Conservation (phyloP, 2,329 filamentous ascomycete species). For the Pseudocercospora fuligena region DNA sequence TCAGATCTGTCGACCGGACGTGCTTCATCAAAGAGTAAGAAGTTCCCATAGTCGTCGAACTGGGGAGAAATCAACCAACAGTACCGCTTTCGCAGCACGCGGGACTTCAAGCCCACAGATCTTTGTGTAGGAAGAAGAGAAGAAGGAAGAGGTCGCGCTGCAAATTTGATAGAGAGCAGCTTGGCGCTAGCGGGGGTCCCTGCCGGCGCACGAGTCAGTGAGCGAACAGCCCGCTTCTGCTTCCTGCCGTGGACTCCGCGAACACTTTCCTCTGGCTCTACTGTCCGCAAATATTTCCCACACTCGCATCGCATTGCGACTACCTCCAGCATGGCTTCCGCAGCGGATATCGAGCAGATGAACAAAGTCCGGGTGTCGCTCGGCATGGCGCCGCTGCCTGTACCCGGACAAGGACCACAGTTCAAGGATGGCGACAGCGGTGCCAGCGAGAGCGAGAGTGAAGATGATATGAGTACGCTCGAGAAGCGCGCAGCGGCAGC, state of each 20-base stretch:
- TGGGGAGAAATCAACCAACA: conserved; percentile 80
- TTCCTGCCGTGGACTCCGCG: background rate
- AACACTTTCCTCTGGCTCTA: background rate
- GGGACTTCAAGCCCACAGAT: conserved; percentile 67
- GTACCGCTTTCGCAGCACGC: conserved; percentile 40
- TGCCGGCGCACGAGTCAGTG: background rate
- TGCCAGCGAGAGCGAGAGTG: conserved; percentile 44
- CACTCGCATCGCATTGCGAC: background rate
- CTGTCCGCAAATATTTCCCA: background rate
- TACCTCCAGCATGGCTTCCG: conserved; percentile 35
- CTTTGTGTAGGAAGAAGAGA: conserved; percentile 59
- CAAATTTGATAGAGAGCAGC: conserved; percentile 14
- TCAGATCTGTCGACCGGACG: conserved; percentile 96
- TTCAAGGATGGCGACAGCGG: conserved; percentile 57
- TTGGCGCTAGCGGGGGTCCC: conserved; percentile 12
- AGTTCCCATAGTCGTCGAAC: conserved; percentile 89
- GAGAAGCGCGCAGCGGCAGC: conserved; percentile 76
- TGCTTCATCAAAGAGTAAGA: conserved; percentile 68
- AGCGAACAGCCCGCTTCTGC: background rate
- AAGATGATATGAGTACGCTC: conserved; percentile 76
- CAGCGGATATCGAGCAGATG: conserved; percentile 83
- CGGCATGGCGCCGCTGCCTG: conserved; percentile 86
- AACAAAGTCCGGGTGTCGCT: conserved; percentile 89
- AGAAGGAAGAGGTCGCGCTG: conserved; percentile 35
- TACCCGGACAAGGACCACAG: conserved; percentile 70